Conservation (phyloP, 129 eudicot species). For the Tagetes erecta region DNA sequence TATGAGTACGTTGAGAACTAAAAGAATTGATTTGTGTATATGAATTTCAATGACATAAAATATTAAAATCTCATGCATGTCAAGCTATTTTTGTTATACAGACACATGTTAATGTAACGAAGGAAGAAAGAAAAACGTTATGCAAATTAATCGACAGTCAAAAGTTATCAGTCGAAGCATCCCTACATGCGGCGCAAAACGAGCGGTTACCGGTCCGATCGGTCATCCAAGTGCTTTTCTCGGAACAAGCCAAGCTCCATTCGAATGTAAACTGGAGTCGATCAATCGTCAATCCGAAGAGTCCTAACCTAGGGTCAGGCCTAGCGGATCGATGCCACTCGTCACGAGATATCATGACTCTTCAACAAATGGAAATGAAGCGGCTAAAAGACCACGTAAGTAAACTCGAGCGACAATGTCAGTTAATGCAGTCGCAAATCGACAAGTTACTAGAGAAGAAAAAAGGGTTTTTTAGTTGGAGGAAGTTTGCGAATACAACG, state of each 20-base stretch:
- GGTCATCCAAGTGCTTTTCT: constrained; percentile 82
- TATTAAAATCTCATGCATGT: background rate
- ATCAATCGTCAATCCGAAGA: constrained; percentile 41
- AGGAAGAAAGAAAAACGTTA: constrained; percentile 65
- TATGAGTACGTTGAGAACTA: no score
- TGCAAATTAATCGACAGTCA: constrained; percentile 68
- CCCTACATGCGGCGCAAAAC: constrained; percentile 78
- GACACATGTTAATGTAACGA: constrained; percentile 75
- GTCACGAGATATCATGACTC: constrained; percentile 44
- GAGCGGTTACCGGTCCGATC: constrained; percentile 85
- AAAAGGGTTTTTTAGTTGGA: constrained; percentile 66
- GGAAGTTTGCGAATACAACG: constrained; percentile 35
- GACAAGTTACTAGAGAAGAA: constrained; percentile 65
- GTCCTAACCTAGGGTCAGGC: constrained; percentile 48
- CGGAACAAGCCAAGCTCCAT: constrained; percentile 67
- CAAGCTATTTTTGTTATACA: constrained; percentile 6
- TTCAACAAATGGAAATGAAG: constrained; percentile 62
- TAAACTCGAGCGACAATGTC: constrained; percentile 68
- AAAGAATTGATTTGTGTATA: no score
- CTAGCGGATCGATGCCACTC: constrained; percentile 49
- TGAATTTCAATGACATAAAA: no score
- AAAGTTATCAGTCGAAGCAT: constrained; percentile 81
- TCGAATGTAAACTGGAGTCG: constrained; percentile 57
- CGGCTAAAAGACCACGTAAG: constrained; percentile 65
- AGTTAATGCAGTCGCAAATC: constrained; percentile 59